Percentiles rank a stretch among this genome's conserved stretches.
phyloP scores from a whole-genome alignment of 2,329 filamentous ascomycete genomes.

The Hypoxylon sp. region DNA sequence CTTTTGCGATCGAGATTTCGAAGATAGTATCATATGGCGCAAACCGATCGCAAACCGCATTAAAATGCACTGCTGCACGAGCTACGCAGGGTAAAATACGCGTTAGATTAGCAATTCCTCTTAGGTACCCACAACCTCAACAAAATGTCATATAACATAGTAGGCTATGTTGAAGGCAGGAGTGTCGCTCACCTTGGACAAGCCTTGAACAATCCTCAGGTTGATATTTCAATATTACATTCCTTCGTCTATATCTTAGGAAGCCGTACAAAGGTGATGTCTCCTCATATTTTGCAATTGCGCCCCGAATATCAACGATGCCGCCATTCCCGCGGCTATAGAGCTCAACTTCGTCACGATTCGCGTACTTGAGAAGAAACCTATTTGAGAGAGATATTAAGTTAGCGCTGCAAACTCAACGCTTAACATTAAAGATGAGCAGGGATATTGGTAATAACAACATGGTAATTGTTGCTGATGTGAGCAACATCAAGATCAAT shows the following conservation, averaged over 20 bases:
- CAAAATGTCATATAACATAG: slow-evolving; percentile 43
- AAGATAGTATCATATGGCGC: slow-evolving; percentile 90
- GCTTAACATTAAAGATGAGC: slow-evolving; percentile 19
- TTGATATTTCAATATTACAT: slow-evolving; percentile 92
- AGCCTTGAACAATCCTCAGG: slow-evolving; percentile 92
- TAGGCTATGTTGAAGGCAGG: slow-evolving; percentile 1
- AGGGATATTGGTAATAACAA: slow-evolving; percentile 25
- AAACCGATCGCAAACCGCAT: slow-evolving; percentile 78
- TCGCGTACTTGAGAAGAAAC: slow-evolving; percentile 94
- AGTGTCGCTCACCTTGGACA: slow-evolving; percentile 80
- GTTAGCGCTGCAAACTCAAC: slow-evolving; percentile 40
- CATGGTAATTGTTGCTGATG: slow-evolving; percentile 19
- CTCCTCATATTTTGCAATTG: slow-evolving; percentile 84
- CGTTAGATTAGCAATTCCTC: slow-evolving; percentile 43
- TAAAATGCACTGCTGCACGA: slow-evolving; percentile 82
- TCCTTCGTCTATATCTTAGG: slow-evolving; percentile 88
- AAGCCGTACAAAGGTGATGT: slow-evolving; percentile 92
- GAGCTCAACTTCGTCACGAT: slow-evolving; percentile 88
- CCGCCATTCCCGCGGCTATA: slow-evolving; percentile 84
- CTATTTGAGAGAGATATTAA: slow-evolving; percentile 63
- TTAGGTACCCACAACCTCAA: slow-evolving; percentile 7
- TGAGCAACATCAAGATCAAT: slow-evolving; percentile 37
- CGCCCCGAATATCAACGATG: slow-evolving; percentile 84
- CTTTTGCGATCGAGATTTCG: slow-evolving; percentile 79
- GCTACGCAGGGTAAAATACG: slow-evolving; percentile 66